These are phyloP conservation scores for Annulohypoxylon bovei DNA, from an alignment of 495 filamentous ascomycete genomes.

Conservation along the genomic window DNA sequence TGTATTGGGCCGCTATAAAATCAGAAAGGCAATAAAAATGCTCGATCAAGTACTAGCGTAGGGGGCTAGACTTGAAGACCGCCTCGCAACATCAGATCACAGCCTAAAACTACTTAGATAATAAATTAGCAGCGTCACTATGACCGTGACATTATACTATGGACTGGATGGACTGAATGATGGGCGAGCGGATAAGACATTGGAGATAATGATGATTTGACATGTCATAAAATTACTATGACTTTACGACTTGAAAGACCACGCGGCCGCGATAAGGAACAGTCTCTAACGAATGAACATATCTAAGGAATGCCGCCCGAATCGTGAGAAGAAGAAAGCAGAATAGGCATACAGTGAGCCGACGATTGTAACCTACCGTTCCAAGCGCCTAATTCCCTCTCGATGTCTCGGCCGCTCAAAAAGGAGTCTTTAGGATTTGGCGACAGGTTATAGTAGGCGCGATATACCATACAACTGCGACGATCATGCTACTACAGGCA, in stretches of 20 bases:
- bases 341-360: background rate
- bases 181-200: background rate
- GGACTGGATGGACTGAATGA: background rate
- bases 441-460: background rate
- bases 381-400: background rate
- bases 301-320: background rate
- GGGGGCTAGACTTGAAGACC: background rate
- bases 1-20: background rate
- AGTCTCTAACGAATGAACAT: background rate
- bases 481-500: constrained; percentile 28
- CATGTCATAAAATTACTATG: background rate
- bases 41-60: background rate
- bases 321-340: background rate
- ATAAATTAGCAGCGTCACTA: background rate
- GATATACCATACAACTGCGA: constrained; percentile 8
- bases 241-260: background rate
- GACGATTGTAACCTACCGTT: background rate
- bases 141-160: background rate
- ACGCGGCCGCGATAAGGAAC: constrained; percentile 5
- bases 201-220: background rate
- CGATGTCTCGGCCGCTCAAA: background rate
- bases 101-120: background rate
- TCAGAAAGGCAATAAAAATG: background rate
- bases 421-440: background rate
- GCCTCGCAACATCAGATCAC: background rate